phyloP scores from a whole-genome alignment of 2,329 filamentous ascomycete species.

The Lachnellula occidentalis region DNA sequence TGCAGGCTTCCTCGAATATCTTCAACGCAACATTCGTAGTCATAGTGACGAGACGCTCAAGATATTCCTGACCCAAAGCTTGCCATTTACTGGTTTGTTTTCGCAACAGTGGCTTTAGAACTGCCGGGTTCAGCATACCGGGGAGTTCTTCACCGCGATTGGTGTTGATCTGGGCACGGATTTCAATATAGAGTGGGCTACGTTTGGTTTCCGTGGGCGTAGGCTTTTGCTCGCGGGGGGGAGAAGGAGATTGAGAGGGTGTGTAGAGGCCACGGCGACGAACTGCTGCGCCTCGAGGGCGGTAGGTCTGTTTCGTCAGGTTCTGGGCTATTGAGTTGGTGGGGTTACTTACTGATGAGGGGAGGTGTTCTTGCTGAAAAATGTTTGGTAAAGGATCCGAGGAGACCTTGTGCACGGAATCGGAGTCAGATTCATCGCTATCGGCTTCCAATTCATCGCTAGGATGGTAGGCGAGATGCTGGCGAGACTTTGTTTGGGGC shows the following conservation, averaged over 20 bases:
- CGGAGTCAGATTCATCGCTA: not conserved
- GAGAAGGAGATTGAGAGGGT: not conserved
- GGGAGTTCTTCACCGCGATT: constrained; percentile 31
- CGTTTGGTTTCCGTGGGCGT: not conserved
- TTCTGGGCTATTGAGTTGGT: not conserved
- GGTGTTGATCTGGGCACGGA: constrained; percentile 23
- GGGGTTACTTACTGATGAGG: not conserved
- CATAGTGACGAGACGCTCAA: constrained; percentile 16
- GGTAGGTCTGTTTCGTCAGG: not conserved
- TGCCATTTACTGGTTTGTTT: constrained; percentile 33
- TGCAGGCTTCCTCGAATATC: constrained; percentile 19
- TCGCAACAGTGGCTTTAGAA: constrained; percentile 29
- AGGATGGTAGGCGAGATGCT: not conserved
- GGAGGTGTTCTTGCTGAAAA: too few relatives aligned
- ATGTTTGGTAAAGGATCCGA: too few relatives aligned
- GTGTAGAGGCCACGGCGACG: not conserved
- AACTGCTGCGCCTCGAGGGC: not conserved
- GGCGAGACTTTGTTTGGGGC: not conserved
- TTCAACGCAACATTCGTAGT: constrained; percentile 16
- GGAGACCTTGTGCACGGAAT: not conserved
- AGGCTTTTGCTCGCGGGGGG: not conserved
- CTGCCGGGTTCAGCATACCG: constrained; percentile 31
- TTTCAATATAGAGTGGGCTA: constrained; percentile 18
- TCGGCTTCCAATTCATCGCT: not conserved
- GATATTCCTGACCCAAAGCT: constrained; percentile 23